Evolutionary conservation across 441 rosid genomes (phyloP), one percentile per base, ranked within the genome.

Genomic region (Adansonia gregorii): DNA sequence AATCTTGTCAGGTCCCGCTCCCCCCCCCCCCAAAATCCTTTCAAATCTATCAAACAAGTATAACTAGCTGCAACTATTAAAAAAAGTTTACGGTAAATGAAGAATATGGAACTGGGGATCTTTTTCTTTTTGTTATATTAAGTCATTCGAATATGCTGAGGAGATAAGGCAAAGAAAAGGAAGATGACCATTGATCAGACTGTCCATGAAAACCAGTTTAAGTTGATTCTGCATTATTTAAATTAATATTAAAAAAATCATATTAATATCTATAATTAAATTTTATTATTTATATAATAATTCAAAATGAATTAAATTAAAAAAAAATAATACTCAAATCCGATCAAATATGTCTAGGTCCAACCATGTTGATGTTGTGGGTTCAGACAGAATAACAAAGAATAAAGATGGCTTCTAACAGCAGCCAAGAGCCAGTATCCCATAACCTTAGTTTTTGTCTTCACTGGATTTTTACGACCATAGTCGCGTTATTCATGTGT

Each of bases 151-250:
- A 31, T 31, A 46, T 3, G 11, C 6, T 15, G 51, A 75, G 49
- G 63, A 17, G 78, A 35, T 64, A 64, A 75, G 71, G 59, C 60
- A 63, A 48, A 43, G 3, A 61, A 74, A 43, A 61, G 35, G 35
- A 2, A 74, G 6, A 60, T 0, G 49, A 48, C 35, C 35, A 59
- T 39, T 19, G 49, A 72, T 4, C 8, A 61, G 59, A 31, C 0
- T 31, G 35, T 31, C 35, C 35, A 31, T 31, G 35, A 31, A 31
- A 31, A 31, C 35, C 35, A 31, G 35, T 31, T 31, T 31, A 31
- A 24, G 2, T 31, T 31, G 35, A 31, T 31, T 31, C 35, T 31
- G 1, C 35, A 2, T 31, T 31, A 31, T 31, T 31, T 31, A 31
- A 31, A 31, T 31, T 31, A 31, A 31, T 31, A 31, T 31, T 31